Percentiles rank a stretch among this genome's conserved stretches.
phyloP scores from a whole-genome alignment of 768 basidiomycete species.

The Calocybe indica region DNA sequence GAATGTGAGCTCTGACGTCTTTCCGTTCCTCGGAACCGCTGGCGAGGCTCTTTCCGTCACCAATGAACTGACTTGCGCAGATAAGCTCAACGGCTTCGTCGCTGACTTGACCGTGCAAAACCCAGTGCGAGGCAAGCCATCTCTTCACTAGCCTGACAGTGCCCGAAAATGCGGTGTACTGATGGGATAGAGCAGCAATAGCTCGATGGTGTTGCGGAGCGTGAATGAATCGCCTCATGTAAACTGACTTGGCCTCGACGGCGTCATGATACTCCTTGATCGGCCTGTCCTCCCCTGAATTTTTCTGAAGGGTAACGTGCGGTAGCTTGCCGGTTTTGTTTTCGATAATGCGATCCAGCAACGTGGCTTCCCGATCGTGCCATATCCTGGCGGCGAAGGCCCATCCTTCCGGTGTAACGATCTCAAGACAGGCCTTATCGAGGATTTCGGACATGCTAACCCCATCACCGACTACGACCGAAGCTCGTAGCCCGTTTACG shows the following conservation, averaged over 20 bases:
- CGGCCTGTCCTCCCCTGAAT: slow-evolving; percentile 26
- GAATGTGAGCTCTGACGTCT: slow-evolving; percentile 39
- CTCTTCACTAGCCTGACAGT: slow-evolving; percentile 88
- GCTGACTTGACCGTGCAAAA: slow-evolving; percentile 66
- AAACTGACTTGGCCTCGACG: slow-evolving; percentile 48
- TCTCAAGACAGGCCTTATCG: slow-evolving; percentile 69
- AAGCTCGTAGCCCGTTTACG: slow-evolving; percentile 44
- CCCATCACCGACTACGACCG: slow-evolving; percentile 53
- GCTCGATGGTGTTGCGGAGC: slow-evolving; percentile 83
- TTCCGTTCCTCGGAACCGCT: slow-evolving; percentile 23
- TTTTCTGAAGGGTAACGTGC: slow-evolving; percentile 23
- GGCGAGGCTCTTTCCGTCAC: slow-evolving; percentile 31
- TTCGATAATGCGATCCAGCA: slow-evolving; percentile 66
- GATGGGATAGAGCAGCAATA: slow-evolving; percentile 73
- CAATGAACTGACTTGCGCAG: slow-evolving; percentile 73
- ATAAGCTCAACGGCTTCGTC: slow-evolving; percentile 83
- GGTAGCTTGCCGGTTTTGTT: slow-evolving; percentile 34
- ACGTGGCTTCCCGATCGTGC: slow-evolving; percentile 78
- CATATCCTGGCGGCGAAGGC: slow-evolving; percentile 81
- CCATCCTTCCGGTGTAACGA: slow-evolving; percentile 79
- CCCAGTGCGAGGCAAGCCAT: slow-evolving; percentile 90
- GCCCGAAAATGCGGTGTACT: slow-evolving; percentile 70
- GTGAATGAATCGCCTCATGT: slow-evolving; percentile 70
- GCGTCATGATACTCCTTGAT: slow-evolving; percentile 51
- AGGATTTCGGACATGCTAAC: slow-evolving; percentile 45